Evolutionary conservation across 139 green algal genomes (phyloP).

Genomic region (Limnomonas spitsbergensis): DNA sequence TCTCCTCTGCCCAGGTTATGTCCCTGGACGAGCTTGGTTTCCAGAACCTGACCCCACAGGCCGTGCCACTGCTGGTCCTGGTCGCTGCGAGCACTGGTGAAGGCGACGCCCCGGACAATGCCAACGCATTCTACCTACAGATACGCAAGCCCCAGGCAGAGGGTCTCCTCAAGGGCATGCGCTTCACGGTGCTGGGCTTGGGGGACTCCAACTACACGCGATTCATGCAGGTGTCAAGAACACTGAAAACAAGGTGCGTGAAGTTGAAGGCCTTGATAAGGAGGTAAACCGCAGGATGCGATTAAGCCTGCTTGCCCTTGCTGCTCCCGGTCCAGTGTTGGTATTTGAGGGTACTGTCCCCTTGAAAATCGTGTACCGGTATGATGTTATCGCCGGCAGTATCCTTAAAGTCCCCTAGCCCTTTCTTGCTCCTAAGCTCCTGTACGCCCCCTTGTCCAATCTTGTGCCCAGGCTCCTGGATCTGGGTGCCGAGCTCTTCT

Average conservation of each 20-base stretch:
- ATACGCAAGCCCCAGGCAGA: conserved; percentile 44
- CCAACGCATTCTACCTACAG: conserved; percentile 63
- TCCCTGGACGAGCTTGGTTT: conserved; percentile 77
- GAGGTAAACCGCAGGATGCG: no score
- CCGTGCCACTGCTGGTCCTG: conserved; percentile 43
- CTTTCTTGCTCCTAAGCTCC: no score
- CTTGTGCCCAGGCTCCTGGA: conserved; percentile 74
- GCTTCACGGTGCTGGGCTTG: conserved; percentile 84
- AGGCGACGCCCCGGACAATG: conserved; percentile 93
- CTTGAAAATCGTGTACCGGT: no score
- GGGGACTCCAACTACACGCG: conserved; percentile 97
- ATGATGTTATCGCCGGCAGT: no score
- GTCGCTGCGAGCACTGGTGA: conserved; percentile 64
- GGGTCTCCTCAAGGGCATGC: conserved; percentile 56
- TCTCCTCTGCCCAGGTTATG: conserved; percentile 34
- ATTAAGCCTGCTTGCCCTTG: no score
- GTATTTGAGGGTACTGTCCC: no score
- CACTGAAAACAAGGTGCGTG: conserved; percentile 7
- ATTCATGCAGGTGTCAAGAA: conserved; percentile 82
- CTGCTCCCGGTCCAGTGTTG: no score
- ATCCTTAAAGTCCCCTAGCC: no score
- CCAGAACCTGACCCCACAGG: conserved; percentile 40
- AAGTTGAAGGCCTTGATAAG: no score
- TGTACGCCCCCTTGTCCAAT: no score
- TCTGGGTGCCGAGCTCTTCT: conserved; percentile 78